Evolutionary conservation across 2,329 filamentous ascomycete genomes (phyloP).

Genomic region (Hortaea werneckii): DNA sequence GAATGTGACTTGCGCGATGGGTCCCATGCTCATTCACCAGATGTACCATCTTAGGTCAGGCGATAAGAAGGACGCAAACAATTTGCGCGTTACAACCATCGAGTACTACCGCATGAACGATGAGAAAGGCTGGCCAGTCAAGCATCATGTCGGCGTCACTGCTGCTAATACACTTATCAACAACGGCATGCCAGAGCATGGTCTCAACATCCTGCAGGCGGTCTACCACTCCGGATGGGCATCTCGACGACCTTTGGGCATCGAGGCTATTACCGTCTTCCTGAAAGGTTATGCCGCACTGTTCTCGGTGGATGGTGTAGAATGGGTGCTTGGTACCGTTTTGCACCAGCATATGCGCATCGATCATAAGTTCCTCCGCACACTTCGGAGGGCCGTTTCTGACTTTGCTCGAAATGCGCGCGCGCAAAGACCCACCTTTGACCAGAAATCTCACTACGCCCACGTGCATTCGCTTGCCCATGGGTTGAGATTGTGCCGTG

Average conservation of each 20-base stretch:
- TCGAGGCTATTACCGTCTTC: constrained; percentile 23
- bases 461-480: neutral
- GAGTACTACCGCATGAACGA: constrained; percentile 23
- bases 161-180: constrained; percentile 23
- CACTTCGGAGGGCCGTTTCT: constrained; percentile 1
- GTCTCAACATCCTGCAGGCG: constrained; percentile 19
- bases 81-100: constrained; percentile 13
- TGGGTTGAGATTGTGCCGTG: neutral
- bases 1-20: constrained; percentile 17
- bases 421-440: neutral
- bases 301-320: constrained; percentile 12
- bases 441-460: neutral
- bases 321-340: constrained; percentile 21
- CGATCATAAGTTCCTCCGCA: constrained; percentile 15
- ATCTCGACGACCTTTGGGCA: constrained; percentile 14
- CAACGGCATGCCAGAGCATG: constrained; percentile 12
- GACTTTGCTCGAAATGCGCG: neutral
- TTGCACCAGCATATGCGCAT: constrained; percentile 19
- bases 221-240: constrained; percentile 18
- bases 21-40: constrained; percentile 18
- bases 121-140: constrained; percentile 13
- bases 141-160: constrained; percentile 9
- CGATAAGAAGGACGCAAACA: constrained; percentile 7
- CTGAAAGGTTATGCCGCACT: constrained; percentile 20
- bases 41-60: constrained; percentile 9